phyloP scores from a whole-genome alignment of 148 eudicot genomes.

The Spergularia bocconei region DNA sequence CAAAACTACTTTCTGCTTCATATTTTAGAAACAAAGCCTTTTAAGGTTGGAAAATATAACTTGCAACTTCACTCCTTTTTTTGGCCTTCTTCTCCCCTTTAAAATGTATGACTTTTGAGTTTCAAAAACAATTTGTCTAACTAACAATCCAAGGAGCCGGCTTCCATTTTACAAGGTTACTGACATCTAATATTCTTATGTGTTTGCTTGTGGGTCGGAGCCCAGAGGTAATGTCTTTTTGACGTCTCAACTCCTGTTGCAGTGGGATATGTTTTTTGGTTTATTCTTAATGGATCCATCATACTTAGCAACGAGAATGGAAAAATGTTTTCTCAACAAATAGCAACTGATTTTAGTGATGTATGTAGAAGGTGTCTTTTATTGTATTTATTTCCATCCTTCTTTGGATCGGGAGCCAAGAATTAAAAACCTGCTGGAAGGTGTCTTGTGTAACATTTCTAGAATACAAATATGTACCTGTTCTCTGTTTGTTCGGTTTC shows the following conservation, averaged over 20 bases:
- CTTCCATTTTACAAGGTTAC: neutral
- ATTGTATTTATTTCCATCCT: too few species aligned
- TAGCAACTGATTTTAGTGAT: too few species aligned
- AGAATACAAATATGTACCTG: neutral
- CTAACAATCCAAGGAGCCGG: neutral
- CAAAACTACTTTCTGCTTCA: neutral
- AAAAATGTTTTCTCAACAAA: too few species aligned
- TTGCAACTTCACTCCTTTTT: neutral
- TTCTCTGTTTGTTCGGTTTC: neutral
- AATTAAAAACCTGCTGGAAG: too few species aligned
- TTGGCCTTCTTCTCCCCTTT: neutral
- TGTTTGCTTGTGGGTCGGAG: neutral
- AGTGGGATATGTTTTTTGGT: neutral
- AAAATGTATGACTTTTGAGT: neutral
- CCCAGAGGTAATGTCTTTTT: neutral
- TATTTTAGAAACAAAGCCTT: neutral
- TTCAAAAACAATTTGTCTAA: neutral
- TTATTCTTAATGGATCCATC: too few species aligned
- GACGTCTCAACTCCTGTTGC: neutral
- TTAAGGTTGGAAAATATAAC: conserved; percentile 4
- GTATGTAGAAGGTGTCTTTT: too few species aligned
- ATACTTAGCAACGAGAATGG: too few species aligned
- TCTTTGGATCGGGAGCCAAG: too few species aligned
- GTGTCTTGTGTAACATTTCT: neutral
- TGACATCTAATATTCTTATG: neutral